phyloP scores from a whole-genome alignment of 371 early-diverging fungal species.

The Choanephora cucurbitarum region DNA sequence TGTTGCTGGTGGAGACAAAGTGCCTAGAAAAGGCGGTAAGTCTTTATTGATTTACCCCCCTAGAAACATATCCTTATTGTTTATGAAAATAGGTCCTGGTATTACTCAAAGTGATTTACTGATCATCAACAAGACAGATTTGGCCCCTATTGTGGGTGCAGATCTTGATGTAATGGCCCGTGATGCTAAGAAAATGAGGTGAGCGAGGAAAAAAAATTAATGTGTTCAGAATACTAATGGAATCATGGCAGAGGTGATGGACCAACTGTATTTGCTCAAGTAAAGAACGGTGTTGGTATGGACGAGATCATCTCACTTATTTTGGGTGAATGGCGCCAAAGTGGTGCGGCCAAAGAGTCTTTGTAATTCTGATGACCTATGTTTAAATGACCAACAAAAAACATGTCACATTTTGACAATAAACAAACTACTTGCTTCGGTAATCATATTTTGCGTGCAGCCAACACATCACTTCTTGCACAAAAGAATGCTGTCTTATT shows the following conservation, averaged over 20 bases:
- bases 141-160: constrained; percentile 87
- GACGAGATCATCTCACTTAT: constrained; percentile 81
- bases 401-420: too few species aligned
- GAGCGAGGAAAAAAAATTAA: too few species aligned
- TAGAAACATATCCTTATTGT: background rate
- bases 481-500: too few species aligned
- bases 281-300: constrained; percentile 86
- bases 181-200: constrained; percentile 90
- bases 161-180: constrained; percentile 89
- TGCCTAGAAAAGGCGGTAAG: constrained; percentile 79
- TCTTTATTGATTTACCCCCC: too few species aligned
- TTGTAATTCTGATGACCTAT: too few species aligned
- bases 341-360: constrained; percentile 51
- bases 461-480: too few species aligned
- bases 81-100: constrained; percentile 68
- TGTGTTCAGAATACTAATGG: constrained; percentile 11
- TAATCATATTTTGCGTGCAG: too few species aligned
- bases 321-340: constrained; percentile 72
- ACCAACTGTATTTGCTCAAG: constrained; percentile 83
- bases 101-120: constrained; percentile 92
- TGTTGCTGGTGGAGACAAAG: constrained; percentile 94
- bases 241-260: constrained; percentile 57
- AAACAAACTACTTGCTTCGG: too few species aligned
- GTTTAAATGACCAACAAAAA: too few species aligned
- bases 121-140: constrained; percentile 94